A percentile compares a stretch with the other conserved stretches of the same genome.
These are phyloP conservation scores for Neoconidiobolus thromboides DNA, from an alignment of 371 early-diverging fungal genomes.

Conservation along the genomic window DNA sequence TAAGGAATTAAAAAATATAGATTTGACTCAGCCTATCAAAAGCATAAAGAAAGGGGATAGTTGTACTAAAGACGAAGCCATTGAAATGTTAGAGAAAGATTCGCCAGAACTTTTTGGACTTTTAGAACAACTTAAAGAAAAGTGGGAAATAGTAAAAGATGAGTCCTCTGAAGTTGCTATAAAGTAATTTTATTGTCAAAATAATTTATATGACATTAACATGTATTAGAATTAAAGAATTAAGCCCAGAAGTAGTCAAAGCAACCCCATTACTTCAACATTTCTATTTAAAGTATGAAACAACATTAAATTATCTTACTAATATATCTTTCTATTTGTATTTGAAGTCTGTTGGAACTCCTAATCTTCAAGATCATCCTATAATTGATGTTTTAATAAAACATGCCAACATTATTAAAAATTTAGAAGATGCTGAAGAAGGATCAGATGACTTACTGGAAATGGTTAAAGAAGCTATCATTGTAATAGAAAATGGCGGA, in stretches of 20 bases:
- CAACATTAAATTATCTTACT: constrained; percentile 53
- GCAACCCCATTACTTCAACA: constrained; percentile 2
- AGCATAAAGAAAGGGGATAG: constrained; percentile 21
- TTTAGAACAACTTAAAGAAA: constrained; percentile 49
- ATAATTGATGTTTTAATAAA: constrained; percentile 60
- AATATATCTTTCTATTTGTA: constrained; percentile 79
- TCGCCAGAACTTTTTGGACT: constrained; percentile 70
- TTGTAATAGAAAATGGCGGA: background rate
- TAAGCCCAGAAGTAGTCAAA: background rate
- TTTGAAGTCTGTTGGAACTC: constrained; percentile 38
- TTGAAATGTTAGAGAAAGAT: constrained; percentile 48
- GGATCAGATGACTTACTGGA: constrained; percentile 8
- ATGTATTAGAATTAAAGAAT: background rate
- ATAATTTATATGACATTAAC: background rate
- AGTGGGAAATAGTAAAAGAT: constrained; percentile 18
- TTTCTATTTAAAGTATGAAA: constrained; percentile 23
- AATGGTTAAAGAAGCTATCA: constrained; percentile 7
- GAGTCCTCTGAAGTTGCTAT: constrained; percentile 16
- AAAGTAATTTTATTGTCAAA: constrained; percentile 10
- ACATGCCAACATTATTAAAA: constrained; percentile 41
- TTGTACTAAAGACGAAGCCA: constrained; percentile 40
- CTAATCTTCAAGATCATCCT: constrained; percentile 53
- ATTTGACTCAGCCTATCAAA: constrained; percentile 2
- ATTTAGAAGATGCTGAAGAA: constrained; percentile 42
- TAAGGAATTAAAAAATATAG: constrained; percentile 31